Conservation (phyloP, 2,329 filamentous ascomycete genomes). For the Dactylellina parvicollis region DNA sequence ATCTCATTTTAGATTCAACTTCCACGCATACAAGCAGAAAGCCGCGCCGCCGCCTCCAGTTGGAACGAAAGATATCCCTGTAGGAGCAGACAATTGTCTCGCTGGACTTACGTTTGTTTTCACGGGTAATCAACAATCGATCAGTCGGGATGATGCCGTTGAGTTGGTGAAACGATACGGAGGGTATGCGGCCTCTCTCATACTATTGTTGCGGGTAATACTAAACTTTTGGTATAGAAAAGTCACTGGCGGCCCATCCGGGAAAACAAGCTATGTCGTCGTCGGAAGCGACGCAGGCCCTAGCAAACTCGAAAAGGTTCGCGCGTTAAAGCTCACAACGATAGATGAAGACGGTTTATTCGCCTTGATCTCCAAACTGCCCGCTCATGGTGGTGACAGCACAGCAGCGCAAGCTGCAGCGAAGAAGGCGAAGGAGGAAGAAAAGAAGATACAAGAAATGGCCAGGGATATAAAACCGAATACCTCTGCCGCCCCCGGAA, state of each 20-base stretch:
- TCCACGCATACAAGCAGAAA: slow-evolving; percentile 69
- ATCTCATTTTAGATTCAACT: slow-evolving; percentile 70
- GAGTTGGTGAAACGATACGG: slow-evolving; percentile 91
- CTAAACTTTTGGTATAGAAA: slow-evolving; percentile 67
- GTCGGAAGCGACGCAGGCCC: slow-evolving; percentile 91
- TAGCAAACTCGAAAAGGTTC: slow-evolving; percentile 88
- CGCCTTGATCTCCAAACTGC: slow-evolving; percentile 80
- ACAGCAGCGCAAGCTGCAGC: slow-evolving; percentile 86
- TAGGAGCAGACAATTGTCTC: slow-evolving; percentile 87
- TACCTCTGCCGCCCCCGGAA: slow-evolving; percentile 62
- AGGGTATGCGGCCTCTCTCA: slow-evolving; percentile 61
- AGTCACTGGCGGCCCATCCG: slow-evolving; percentile 83
- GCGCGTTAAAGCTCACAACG: slow-evolving; percentile 80
- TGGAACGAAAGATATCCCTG: slow-evolving; percentile 76
- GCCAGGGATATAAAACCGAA: slow-evolving; percentile 78
- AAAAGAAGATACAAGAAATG: slow-evolving; percentile 81
- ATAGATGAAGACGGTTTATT: slow-evolving; percentile 95
- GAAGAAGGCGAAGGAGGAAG: slow-evolving; percentile 84
- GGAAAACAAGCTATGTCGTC: slow-evolving; percentile 93
- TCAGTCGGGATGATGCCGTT: slow-evolving; percentile 85
- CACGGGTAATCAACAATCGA: slow-evolving; percentile 82
- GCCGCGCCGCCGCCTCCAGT: slow-evolving; percentile 71
- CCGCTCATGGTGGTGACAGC: slow-evolving; percentile 85
- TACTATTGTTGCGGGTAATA: not conserved
- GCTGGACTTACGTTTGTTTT: slow-evolving; percentile 93